Base-by-base conservation (phyloP, 805 yeast genomes). In the Candida boleticola region DNA sequence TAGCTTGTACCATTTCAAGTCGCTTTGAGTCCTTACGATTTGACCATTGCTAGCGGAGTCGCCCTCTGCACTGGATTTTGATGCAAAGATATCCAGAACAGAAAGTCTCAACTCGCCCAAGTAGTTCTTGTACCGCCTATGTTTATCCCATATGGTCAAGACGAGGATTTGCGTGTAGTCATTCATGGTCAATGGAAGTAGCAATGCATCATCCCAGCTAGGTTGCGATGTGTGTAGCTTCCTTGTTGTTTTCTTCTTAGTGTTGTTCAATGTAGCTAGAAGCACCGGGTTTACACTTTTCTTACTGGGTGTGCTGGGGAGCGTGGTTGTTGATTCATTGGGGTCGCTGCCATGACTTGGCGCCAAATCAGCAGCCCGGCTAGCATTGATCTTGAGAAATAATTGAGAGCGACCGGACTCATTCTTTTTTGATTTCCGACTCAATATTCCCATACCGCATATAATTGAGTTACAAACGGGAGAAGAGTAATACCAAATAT, bases 1-100 rank as follows among this genome's bases (percentile, higher is more conserved):
- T 5, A 77, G 53, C 45, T 65, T 63, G 49, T 66, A 71, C 80
- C 80, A 77, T 38, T 66, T 61, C 7, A 74, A 52, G 1, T 61
- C 66, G 2, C 62, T 58, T 47, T 31, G 18, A 23, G 33, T 14
- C 10, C 44, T n/a, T n/a, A n/a, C n/a, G n/a, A n/a, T n/a, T n/a
- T n/a, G n/a, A n/a, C n/a, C n/a, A n/a, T n/a, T n/a, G n/a, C n/a
- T n/a, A n/a, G n/a, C n/a, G n/a, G n/a, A n/a, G n/a, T n/a, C n/a
- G n/a, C n/a, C n/a, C n/a, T n/a, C n/a, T n/a, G n/a, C n/a, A n/a
- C n/a, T 45, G 11, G 41, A 46, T 22, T 23, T 14, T 11, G 40
- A 31, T 17, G 6, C 22, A 19, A 31, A 70, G 4, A 67, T 31
- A 14, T 64, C 69, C 14, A 49, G 40, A 1, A 68, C 41, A 18